Base-by-base conservation (phyloP, 768 basidiomycete species). In the Cubamyces lactineus region DNA sequence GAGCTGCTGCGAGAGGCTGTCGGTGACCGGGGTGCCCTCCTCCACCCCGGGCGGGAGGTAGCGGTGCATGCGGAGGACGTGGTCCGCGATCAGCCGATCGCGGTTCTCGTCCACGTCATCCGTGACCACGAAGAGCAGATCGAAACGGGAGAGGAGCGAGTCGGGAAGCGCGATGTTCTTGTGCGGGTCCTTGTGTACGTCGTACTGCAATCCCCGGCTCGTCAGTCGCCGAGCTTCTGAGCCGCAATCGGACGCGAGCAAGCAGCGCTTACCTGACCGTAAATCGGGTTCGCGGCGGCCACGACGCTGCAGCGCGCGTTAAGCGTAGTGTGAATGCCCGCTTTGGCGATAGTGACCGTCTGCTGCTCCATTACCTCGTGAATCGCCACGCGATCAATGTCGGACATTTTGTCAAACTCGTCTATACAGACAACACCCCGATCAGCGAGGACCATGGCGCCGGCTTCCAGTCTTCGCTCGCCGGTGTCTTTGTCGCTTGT, bases 311-410 rank as follows among this genome's bases (percentile, higher is more conserved):
- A 98, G 43, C 97, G 86, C 5, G 97, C 97, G 75, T 99, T 99
- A 69, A 99, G 82, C 73, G 91, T 95, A 0, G 97, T 99, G 72
- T 98, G 97, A 66, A 99, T 99, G 60, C 97, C 97, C 13, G 97
- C 97, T 71, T 99, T 99, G 50, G 97, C 97, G 66, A 99, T 99
- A 9, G 97, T 98, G 49, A 99, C 96, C 0, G 97, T 99, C 73
- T 99, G 97, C 75, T 98, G 96, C 73, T 98, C 97, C 97, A 99
- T 99, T 72, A 98, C 97, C 85, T 99, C 97, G 77, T 99, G 97
- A 70, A 99, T 99, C 38, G 97, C 96, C 19, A 98, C 96, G 67
- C 97, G 87, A 78, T 99, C 97, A 66, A 98, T 84, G 72, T 99
- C 97, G 26, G 94, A 96, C 97, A 99, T 98, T 75, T 99, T 99